These are phyloP conservation scores for Anisogramma anomala DNA, from an alignment of 2,329 filamentous ascomycete species.

Conservation along the genomic window DNA sequence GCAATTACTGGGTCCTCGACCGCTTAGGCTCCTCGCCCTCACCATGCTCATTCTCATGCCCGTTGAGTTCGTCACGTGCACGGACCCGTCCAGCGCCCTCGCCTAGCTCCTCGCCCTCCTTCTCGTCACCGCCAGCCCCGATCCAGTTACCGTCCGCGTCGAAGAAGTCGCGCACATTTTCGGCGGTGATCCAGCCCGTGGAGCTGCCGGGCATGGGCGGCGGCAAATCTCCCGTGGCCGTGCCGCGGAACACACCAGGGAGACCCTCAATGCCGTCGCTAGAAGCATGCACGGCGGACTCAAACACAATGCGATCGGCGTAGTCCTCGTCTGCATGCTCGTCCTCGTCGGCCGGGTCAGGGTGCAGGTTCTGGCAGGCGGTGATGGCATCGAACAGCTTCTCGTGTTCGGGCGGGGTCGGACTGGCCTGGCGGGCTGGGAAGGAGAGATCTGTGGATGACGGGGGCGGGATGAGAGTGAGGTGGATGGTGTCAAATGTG, in stretches of 20 bases:
- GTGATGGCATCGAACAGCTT: constrained; percentile 60
- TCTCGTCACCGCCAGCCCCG: constrained; percentile 25
- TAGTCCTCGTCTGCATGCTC: constrained; percentile 42
- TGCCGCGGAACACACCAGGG: constrained; percentile 40
- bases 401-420: constrained; percentile 23
- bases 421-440: constrained; percentile 15
- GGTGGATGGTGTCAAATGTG: constrained; percentile 50
- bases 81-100: constrained; percentile 52
- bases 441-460: constrained; percentile 12
- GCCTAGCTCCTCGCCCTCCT: constrained; percentile 41
- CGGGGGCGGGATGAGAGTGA: constrained; percentile 49
- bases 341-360: constrained; percentile 51
- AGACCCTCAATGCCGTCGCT: constrained; percentile 45
- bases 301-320: constrained; percentile 45
- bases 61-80: constrained; percentile 39
- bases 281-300: constrained; percentile 46
- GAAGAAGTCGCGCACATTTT: constrained; percentile 78
- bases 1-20: constrained; percentile 34
- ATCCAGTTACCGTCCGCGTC: constrained; percentile 74
- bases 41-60: constrained; percentile 27
- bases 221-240: constrained; percentile 41
- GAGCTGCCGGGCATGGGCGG: constrained; percentile 57
- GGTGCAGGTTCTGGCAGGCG: constrained; percentile 64
- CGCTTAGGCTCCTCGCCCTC: constrained; percentile 37
- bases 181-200: constrained; percentile 73